Base-by-base conservation (phyloP, 2,329 filamentous ascomycete genomes). In the Chalaropsis thielavioides region DNA sequence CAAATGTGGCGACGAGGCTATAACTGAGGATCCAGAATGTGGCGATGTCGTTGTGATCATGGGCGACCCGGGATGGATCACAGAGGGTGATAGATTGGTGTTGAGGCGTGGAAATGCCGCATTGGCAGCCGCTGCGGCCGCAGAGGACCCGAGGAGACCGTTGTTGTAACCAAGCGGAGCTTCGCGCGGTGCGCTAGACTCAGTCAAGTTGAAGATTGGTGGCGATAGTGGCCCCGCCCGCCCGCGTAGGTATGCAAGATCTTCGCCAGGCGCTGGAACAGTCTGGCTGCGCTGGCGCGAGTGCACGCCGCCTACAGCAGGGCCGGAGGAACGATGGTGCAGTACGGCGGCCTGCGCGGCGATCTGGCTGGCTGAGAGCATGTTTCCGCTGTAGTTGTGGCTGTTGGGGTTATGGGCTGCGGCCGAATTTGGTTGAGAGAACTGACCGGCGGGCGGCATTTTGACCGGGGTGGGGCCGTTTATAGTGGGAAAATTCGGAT, bases 321-420 rank as follows among this genome's bases (percentile, higher is more conserved):
- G 8, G 11, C 44, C 69, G 19, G 74, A 73, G 11, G 24, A 40
- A 71, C 82, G 79, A 70, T 86, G 82, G 41, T 83, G 82, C 76
- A 89, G 84, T 71, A 88, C 84, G 64, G 89, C 89, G 10, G 88
- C 85, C 74, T 91, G 88, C 19, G 88, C 88, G 46, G 89, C 89
- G 68, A 91, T 90, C 73, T 90, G 86, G 73, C 87, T 90, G n/a
- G 88, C 84, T 1, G 80, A 80, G 68, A 83, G 74, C 31, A 77
- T 73, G 13, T 58, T 46, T n/a, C 49, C 22, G 10, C 74, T 69
- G 54, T 71, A 72, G 51, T 71, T 70, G 15, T 62, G 27, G 38
- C 17, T 24, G 58, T 38, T 35, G 35, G 46, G 41, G 41, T 46
- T 46, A 22, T 62, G 44, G 11, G 43, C 6, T 35, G 61, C 43